Base-by-base conservation (phyloP, 768 basidiomycete species). In the Boletus reticulatus region DNA sequence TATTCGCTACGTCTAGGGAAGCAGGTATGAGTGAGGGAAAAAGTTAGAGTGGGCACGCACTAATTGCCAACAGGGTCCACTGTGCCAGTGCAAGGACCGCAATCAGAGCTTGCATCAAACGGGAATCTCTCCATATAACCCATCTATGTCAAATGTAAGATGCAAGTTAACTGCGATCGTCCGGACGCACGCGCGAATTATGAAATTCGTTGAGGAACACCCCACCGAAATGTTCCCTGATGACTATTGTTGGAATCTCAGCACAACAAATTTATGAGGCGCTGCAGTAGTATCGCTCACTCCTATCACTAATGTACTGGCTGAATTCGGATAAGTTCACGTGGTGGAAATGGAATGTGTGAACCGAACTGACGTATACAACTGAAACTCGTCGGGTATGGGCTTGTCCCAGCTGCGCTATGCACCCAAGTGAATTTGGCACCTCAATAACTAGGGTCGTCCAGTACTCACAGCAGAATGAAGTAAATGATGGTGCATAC, bases 171-270 rank as follows among this genome's bases (percentile, higher is more conserved):
- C 12, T 14, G 17, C 31, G 16, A 46, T 11, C 2, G 10, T 17
- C 13, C 3, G 20, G 43, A 49, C 65, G 44, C 48, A 71, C 67
- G 67, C 53, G 52, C 69, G 64, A 46, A 68, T 57, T 54, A 57
- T 46, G 24, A 68, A 58, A 52, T 61, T 67, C 1, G 36, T 58
- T 0, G 68, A 70, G 19, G 63, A 54, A 43, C 68, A 65, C 13
- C 41, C 66, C 3, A 70, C 8, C 7, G 54, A 51, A 8, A 59
- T 20, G 37, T 42, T 34, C 11, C 42, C 55, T 5, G 44, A 10
- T 2, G 49, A 10, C 66, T 67, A 37, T 44, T 1, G 16, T 20
- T 4, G 11, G 13, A 22, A 27, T 27, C 4, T 62, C 42, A 38
- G 41, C 10, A 32, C 52, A 37, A 43, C 16, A 14, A 5, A 34